Base-by-base conservation (phyloP, 2,329 filamentous ascomycete species). In the Botryosphaeria agaves region DNA sequence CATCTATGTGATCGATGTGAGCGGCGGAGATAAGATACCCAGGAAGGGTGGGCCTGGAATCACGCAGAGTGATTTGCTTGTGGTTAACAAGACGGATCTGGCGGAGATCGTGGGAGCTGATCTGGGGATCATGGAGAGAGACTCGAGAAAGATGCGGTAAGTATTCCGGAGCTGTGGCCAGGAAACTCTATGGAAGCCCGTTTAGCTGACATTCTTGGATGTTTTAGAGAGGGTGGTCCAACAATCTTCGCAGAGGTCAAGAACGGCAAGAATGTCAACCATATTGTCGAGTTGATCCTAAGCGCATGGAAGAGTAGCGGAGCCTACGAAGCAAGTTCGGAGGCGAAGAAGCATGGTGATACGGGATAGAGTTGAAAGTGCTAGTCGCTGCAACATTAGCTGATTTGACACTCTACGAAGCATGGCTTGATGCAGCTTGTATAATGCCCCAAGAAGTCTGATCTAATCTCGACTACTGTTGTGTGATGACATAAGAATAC, bases 171-270 rank as follows among this genome's bases (percentile, higher is more conserved):
- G 8, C 25, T 7, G 8, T 14, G 14, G 14, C 8, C 25, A 7
- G 7, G 25, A 14, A 27, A 9, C 8, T 23, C 20, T n/a, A 7
- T 7, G n/a, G 20, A 23, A 23, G 7, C 7, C 7, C 7, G 8
- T 14, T 9, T 9, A 7, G 14, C 25, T 27, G 25, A 27, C 8
- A 27, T 14, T 7, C 8, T 14, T 7, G 8, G 25, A 7, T 27
- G n/a, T 29, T 31, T 14, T 32, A 69, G 89, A 30, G 87, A 95
- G 55, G 87, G 84, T 2, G 89, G 89, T 0, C 89, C 89, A 4
- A 94, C 87, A 0, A 80, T 98, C 3, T 94, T 95, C 50, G 87
- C 85, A 0, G 83, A 92, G 59, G 85, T 98, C n/a, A 98, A 95
- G 71, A 77, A 84, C 56, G 74, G 75, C 2, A 76, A 84, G 36